Base-by-base conservation (phyloP, 75 land plant species). In the Adiantum capillusveneris region DNA sequence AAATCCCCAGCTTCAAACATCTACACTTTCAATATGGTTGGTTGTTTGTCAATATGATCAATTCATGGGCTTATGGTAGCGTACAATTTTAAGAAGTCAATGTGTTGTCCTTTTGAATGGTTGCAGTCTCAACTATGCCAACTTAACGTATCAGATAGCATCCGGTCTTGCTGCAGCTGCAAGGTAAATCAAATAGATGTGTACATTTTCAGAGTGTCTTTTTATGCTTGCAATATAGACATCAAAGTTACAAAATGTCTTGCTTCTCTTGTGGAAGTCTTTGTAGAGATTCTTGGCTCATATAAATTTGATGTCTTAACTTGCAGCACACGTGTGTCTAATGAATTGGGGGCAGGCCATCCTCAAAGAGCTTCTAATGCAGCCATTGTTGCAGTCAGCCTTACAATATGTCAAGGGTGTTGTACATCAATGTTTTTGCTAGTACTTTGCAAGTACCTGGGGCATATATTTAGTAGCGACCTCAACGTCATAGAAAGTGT, bases 1-100 rank as follows among this genome's bases (percentile, higher is more conserved):
- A n/a, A 81, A 85, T 60, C 89, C 92, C 37, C 56, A 75, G 58
- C 60, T 88, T 13, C 83, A 85, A 46, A 80, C 82, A 14, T 81
- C 92, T 39, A 74, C 74, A 2, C 65, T 88, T 13, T 79, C 88
- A 0, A 77, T 88, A 25, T 81, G 87, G 87, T 84, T 45, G 19
- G 37, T 34, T 34, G 37, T 9, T 34, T n/a, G n/a, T n/a, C n/a
- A n/a, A n/a, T n/a, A n/a, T n/a, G n/a, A 34, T 34, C 37, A 34
- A 34, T 34, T 5, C 9, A 34, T 34, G 37, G 9, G 9, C 37
- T 34, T 3, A 3, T 5, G 37, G 7, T 34, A 34, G 7, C 3
- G 3, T 34, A 34, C 9, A 34, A 5, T 34, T 3, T 5, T 34
- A 34, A 9, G 37, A 34, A 34, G 3, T 34, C 37, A 34, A 5